Percentiles rank a stretch among this genome's conserved stretches.
phyloP scores from a whole-genome alignment of 345 rosid genomes.

The Eucalyptus sideroxylon region DNA sequence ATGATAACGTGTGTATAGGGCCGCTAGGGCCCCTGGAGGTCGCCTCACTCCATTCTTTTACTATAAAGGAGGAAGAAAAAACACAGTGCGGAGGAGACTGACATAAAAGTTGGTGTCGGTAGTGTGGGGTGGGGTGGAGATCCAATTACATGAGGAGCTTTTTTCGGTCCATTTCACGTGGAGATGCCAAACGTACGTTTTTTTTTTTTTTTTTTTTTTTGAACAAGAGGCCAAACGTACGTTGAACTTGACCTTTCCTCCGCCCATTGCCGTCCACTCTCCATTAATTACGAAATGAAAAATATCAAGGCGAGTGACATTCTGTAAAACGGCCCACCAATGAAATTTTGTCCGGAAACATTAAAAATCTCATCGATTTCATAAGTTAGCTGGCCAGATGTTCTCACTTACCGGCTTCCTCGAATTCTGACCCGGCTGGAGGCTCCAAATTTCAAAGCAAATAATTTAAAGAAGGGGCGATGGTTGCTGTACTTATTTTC shows the following conservation, averaged over 20 bases:
- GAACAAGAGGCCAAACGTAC: background rate
- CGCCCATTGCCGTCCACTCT: background rate
- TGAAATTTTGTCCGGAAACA: background rate
- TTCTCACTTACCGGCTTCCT: background rate
- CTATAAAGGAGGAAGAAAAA: background rate
- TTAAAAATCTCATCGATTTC: background rate
- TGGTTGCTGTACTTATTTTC: background rate
- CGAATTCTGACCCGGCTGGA: background rate
- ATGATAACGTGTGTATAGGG: background rate
- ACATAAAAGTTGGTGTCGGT: background rate
- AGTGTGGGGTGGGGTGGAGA: background rate
- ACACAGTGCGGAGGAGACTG: background rate
- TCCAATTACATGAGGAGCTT: background rate
- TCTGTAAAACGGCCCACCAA: background rate
- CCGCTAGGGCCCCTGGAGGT: background rate
- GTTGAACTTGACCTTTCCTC: background rate
- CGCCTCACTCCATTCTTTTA: background rate
- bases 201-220: no score
- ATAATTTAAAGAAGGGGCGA: background rate
- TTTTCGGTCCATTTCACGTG: background rate
- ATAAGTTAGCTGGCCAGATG: background rate
- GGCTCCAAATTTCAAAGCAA: background rate
- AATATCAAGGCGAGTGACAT: background rate
- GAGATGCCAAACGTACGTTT: background rate
- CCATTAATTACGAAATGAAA: background rate